Conservation (phyloP, 768 basidiomycete genomes). For the Daedaleopsis sinensis region DNA sequence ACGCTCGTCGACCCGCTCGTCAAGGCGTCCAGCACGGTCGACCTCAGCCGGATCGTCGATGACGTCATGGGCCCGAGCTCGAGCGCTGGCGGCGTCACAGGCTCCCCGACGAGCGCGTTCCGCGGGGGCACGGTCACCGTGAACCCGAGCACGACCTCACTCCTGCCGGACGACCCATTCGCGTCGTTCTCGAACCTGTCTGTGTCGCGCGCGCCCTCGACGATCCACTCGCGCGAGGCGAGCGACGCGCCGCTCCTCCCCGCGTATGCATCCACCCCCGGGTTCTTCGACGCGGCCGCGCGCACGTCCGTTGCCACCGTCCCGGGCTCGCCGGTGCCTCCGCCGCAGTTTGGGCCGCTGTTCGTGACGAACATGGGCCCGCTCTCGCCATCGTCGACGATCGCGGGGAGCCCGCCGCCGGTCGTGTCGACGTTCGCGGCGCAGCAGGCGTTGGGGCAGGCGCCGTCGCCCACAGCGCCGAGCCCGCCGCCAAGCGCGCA, state of each 20-base stretch:
- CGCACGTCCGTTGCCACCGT: conserved; percentile 6
- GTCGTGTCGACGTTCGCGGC: not conserved
- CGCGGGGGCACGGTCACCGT: not conserved
- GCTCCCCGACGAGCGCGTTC: not conserved
- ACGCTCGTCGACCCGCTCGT: conserved; percentile 33
- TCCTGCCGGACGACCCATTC: conserved; percentile 17
- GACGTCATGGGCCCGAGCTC: conserved; percentile 32
- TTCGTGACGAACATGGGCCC: conserved; percentile 27
- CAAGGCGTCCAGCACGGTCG: conserved; percentile 24
- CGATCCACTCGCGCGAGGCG: conserved; percentile 21
- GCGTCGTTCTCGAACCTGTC: conserved; percentile 8
- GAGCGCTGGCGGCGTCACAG: too few relatives aligned
- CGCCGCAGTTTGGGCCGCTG: conserved; percentile 21
- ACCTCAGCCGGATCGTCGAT: conserved; percentile 31
- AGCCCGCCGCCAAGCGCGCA: not conserved
- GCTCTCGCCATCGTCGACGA: conserved; percentile 16
- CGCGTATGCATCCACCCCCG: not conserved
- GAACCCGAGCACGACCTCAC: conserved; percentile 2
- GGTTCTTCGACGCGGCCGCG: not conserved
- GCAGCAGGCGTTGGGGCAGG: conserved; percentile 10
- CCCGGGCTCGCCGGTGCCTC: conserved; percentile 15
- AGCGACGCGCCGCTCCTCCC: conserved; percentile 19
- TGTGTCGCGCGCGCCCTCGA: not conserved
- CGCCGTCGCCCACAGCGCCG: not conserved
- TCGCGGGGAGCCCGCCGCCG: conserved; percentile 7